A percentile compares a stretch with the other conserved stretches of the same genome.
Evolutionary conservation across 345 rosid genomes (phyloP).

Genomic region (thale cress (Arabidopsis thaliana)): DNA sequence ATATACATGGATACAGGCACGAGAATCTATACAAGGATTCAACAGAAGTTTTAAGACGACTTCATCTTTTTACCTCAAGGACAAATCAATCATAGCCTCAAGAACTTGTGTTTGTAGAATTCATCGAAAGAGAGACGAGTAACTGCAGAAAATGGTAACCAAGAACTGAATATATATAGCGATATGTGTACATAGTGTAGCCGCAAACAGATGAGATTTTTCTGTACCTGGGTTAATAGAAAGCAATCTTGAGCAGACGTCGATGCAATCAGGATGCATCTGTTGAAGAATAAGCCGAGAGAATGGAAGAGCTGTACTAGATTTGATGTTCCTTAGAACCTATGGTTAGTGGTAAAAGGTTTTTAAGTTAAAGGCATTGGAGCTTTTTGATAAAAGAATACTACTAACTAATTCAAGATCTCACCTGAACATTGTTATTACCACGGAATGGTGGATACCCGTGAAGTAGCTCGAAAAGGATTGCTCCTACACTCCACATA

Average conservation of each 20-base stretch:
- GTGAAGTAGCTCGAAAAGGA: constrained; percentile 75
- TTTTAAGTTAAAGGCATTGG: background rate
- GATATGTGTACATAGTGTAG: background rate
- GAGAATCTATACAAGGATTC: background rate
- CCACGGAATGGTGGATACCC: constrained; percentile 70
- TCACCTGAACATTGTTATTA: constrained; percentile 68
- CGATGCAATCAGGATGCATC: constrained; percentile 65
- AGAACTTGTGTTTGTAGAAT: constrained; percentile 53
- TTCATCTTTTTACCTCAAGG: constrained; percentile 1
- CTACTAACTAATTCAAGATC: constrained; percentile 17
- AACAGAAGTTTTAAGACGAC: background rate
- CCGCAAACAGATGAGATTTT: background rate
- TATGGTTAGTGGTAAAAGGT: constrained; percentile 14
- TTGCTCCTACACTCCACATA: constrained; percentile 77
- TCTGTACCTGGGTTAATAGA: constrained; percentile 61
- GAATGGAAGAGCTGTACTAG: constrained; percentile 60
- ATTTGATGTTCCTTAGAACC: constrained; percentile 58
- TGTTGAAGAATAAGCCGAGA: constrained; percentile 52
- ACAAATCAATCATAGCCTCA: constrained; percentile 33
- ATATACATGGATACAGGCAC: too few species aligned
- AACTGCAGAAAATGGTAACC: constrained; percentile 41
- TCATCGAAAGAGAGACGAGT: constrained; percentile 56
- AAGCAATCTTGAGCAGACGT: constrained; percentile 67
- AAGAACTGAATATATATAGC: constrained; percentile 8
- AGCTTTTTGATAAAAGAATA: constrained; percentile 4